A percentile compares a stretch with the other conserved stretches of the same genome.
Evolutionary conservation across 495 filamentous ascomycete genomes (phyloP).

Genomic region (Neurospora sp.): DNA sequence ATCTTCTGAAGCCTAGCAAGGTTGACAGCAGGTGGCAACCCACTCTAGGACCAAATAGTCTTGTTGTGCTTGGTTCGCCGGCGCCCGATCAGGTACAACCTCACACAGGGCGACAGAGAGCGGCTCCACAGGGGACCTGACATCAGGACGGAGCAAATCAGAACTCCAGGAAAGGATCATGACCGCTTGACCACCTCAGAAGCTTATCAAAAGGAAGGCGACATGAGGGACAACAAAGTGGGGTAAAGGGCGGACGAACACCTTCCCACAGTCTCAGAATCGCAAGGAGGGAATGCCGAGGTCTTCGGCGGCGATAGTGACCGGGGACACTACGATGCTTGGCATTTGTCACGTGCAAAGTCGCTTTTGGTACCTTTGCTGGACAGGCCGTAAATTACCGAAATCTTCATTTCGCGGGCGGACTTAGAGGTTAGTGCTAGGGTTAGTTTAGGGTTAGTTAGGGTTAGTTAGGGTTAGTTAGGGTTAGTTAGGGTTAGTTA

Average conservation of each 20-base stretch:
- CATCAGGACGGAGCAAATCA: background rate
- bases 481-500: too few species aligned
- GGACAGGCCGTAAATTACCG: too few species aligned
- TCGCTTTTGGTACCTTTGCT: too few species aligned
- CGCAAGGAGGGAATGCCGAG: background rate
- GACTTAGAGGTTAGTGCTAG: too few species aligned
- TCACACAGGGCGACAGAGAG: background rate
- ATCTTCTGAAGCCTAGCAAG: background rate
- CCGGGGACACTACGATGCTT: too few species aligned
- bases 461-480: too few species aligned
- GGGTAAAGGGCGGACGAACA: background rate
- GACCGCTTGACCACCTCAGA: background rate
- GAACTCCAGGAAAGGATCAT: background rate
- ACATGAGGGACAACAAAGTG: background rate
- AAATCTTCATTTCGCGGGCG: too few species aligned
- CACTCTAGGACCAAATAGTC: background rate
- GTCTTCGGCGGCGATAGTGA: too few species aligned
- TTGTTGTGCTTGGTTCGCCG: background rate
- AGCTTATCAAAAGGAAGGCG: background rate
- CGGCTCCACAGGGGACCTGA: background rate
- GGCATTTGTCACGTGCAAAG: too few species aligned
- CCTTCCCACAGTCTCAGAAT: background rate
- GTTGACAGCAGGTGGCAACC: constrained; percentile 1
- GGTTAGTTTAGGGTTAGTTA: too few species aligned
- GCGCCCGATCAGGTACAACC: background rate